Conservation (phyloP, 2,329 filamentous ascomycete genomes). For the Fusarium sp. region DNA sequence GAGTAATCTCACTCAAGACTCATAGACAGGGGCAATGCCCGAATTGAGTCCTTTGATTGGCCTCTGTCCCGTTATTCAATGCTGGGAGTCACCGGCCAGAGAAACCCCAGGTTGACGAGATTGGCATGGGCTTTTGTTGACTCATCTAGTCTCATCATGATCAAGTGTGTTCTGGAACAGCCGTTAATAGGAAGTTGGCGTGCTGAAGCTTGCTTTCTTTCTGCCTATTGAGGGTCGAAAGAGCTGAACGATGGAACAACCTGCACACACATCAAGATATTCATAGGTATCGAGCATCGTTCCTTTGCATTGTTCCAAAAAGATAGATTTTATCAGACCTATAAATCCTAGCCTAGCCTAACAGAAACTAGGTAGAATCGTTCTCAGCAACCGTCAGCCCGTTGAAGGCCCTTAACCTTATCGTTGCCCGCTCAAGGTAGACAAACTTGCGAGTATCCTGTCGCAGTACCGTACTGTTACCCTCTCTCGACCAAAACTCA, state of each 20-base stretch:
- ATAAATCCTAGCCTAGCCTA: slow-evolving; percentile 12
- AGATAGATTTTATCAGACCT: neutral
- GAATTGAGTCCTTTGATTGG: slow-evolving; percentile 31
- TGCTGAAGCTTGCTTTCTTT: neutral
- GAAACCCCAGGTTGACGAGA: neutral
- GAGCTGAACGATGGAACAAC: neutral
- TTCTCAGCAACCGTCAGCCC: neutral
- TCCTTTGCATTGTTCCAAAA: neutral
- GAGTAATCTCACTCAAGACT: slow-evolving; percentile 36
- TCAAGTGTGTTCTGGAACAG: neutral
- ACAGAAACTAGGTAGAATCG: neutral
- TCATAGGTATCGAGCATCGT: neutral
- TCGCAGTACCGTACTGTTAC: neutral
- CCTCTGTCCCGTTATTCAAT: neutral
- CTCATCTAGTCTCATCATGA: slow-evolving; percentile 22
- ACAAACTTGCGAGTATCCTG: slow-evolving; percentile 6
- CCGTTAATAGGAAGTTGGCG: neutral
- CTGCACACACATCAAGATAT: neutral
- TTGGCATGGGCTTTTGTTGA: slow-evolving; percentile 5
- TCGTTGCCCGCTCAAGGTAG: neutral
- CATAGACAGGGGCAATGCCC: slow-evolving; percentile 4
- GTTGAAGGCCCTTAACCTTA: neutral
- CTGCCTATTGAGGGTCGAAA: neutral
- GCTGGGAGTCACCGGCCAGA: slow-evolving; percentile 36
- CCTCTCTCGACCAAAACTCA: slow-evolving; percentile 3